Base-by-base conservation (phyloP, 306 rosid species). In the Medicago arabica region DNA sequence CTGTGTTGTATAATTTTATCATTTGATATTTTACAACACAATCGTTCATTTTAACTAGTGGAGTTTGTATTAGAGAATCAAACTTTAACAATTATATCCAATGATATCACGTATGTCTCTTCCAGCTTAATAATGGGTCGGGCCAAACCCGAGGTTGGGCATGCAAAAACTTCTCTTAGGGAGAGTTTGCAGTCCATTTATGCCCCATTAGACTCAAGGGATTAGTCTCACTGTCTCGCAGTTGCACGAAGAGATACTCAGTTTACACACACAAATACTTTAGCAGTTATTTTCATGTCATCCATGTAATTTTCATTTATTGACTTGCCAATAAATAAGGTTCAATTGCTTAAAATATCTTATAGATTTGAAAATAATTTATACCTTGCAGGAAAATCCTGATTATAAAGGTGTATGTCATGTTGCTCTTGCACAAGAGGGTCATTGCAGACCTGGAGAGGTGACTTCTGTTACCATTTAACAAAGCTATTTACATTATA, bases 361-460 rank as follows among this genome's bases (percentile, higher is more conserved):
- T 7, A 16, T 16, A 51, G 58, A 51, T 12, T 53, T 5, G 0
- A 17, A 16, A 36, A 36, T 39, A 44, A 78, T 44, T 58, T 71
- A 62, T 78, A 74, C 19, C 61, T 53, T 80, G 81, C 80, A 90
- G 98, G 96, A 86, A 55, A 90, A 92, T 87, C 95, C 94, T 2
- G 93, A 93, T 80, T 90, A 90, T 71, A 90, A 90, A 85, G 96
- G 96, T 53, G 98, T 93, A 14, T 90, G 98, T 66, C 98, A 93
- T 36, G 61, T 93, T 82, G 96, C 95, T 77, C 89, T 90, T 78
- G 95, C 96, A 39, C 96, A 89, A 84, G 96, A 92, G 82, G 98
- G 94, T 81, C 98, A 88, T 83, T 88, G 96, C 85, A 87, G 95
- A 83, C 96, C 98, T 11, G 98, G 98, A 75, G 96, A 93, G 98